Percentiles rank a stretch among this genome's conserved stretches.
Evolutionary conservation across 192 early-diverging fungal genomes (phyloP).

Genomic region (Coemansia sp.): DNA sequence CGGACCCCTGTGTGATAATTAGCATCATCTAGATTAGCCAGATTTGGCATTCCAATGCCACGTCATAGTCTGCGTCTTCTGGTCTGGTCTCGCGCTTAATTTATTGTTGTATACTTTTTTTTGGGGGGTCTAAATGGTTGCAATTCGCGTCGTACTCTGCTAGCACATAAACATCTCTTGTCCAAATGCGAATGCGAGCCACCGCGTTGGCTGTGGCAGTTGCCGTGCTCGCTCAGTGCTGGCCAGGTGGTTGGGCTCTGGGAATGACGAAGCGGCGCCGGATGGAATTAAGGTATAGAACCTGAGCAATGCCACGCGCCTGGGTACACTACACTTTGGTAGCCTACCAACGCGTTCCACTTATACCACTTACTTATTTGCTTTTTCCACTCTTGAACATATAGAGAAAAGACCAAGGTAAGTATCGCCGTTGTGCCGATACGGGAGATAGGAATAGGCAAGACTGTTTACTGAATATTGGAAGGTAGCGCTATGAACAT

Average conservation of each 20-base stretch:
- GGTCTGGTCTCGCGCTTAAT: neutral
- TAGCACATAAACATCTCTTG: neutral
- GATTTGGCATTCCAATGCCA: too few species aligned
- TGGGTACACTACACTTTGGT: neutral
- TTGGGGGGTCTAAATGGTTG: neutral
- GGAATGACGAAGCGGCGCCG: constrained; percentile 45
- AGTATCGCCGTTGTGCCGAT: neutral
- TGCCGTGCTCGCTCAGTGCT: constrained; percentile 8
- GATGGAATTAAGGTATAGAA: constrained; percentile 28
- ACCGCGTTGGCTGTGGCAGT: constrained; percentile 11
- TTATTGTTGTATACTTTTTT: neutral
- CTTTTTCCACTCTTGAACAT: neutral
- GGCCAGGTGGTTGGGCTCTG: constrained; percentile 19
- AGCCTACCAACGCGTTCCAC: neutral
- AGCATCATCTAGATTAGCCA: neutral
- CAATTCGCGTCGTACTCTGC: neutral
- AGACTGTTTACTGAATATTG: neutral
- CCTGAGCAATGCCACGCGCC: neutral
- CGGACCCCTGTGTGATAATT: neutral
- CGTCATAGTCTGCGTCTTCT: neutral
- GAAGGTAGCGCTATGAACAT: neutral
- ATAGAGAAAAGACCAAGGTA: constrained; percentile 31
- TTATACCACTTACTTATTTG: neutral
- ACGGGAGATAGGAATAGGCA: neutral
- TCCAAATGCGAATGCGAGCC: constrained; percentile 22